Evolutionary conservation across 1,284 basidiomycete species (phyloP).

Genomic region (Neolentinus lepideus): DNA sequence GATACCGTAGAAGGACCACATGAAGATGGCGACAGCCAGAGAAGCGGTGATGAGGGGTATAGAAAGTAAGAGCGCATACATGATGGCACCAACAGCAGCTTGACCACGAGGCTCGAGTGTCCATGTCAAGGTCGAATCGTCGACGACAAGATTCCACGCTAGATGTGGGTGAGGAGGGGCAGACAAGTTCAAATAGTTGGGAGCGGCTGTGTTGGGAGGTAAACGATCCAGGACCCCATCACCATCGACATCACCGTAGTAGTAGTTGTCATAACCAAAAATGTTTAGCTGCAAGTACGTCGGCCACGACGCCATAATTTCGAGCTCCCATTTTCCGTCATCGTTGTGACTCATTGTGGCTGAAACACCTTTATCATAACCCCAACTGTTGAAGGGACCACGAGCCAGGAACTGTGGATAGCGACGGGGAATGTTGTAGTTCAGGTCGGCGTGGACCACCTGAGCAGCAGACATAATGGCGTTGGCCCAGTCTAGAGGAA

Average conservation of each 20-base stretch:
- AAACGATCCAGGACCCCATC: conserved; percentile 86
- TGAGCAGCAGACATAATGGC: conserved; percentile 53
- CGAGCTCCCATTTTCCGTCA: conserved; percentile 68
- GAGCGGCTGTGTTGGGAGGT: conserved; percentile 77
- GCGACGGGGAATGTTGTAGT: conserved; percentile 57
- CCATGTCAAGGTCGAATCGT: conserved; percentile 77
- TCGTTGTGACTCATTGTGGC: conserved; percentile 57
- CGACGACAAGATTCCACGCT: conserved; percentile 76
- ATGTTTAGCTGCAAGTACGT: conserved; percentile 84
- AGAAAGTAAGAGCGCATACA: conserved; percentile 74
- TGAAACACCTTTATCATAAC: conserved; percentile 76
- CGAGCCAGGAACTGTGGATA: conserved; percentile 82
- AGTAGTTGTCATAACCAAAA: conserved; percentile 83
- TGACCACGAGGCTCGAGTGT: conserved; percentile 75
- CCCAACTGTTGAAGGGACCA: conserved; percentile 87
- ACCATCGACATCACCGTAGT: conserved; percentile 82
- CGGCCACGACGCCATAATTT: conserved; percentile 86
- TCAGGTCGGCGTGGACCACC: conserved; percentile 72
- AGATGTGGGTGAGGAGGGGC: conserved; percentile 75
- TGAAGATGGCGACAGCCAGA: conserved; percentile 79
- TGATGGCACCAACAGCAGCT: conserved; percentile 71
- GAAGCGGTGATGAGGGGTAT: conserved; percentile 83
- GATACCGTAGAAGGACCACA: conserved; percentile 94
- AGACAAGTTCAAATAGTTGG: conserved; percentile 88
- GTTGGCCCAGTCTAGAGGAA: conserved; percentile 67